Evolutionary conservation across 164 flowering plant species (phyloP).

Genomic region (Piper betle): DNA sequence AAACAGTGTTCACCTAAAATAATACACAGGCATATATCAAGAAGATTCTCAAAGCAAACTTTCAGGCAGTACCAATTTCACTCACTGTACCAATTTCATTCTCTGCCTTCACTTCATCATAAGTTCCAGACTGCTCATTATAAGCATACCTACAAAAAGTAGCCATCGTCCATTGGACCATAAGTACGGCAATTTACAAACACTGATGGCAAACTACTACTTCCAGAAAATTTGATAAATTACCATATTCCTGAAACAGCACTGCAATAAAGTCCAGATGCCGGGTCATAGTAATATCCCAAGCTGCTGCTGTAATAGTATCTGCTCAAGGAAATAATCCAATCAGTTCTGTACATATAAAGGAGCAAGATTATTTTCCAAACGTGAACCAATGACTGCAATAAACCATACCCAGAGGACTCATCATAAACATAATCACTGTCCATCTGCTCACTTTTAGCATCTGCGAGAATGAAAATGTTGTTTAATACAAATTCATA

Average conservation of each 20-base stretch:
- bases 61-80: neutral
- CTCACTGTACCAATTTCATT: neutral
- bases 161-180: neutral
- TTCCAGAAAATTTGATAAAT: constrained; percentile 1
- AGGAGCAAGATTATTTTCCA: neutral
- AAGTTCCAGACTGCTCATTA: constrained; percentile 42
- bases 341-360: neutral
- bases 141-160: constrained; percentile 40
- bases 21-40: neutral
- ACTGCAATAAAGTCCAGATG: constrained; percentile 58
- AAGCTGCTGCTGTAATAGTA: constrained; percentile 87
- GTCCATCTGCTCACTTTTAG: constrained; percentile 35
- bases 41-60: neutral
- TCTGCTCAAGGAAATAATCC: constrained; percentile 23
- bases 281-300: constrained; percentile 85
- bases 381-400: neutral
- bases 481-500: neutral
- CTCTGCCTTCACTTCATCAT: constrained; percentile 38
- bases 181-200: neutral
- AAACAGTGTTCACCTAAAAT: no score
- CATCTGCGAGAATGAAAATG: constrained; percentile 3
- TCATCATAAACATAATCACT: constrained; percentile 81
- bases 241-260: constrained; percentile 90
- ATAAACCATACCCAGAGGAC: constrained; percentile 64
- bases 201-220: neutral